These are phyloP conservation scores for Fragaria nilgerrensis DNA, from an alignment of 306 rosid species.

Conservation along the genomic window DNA sequence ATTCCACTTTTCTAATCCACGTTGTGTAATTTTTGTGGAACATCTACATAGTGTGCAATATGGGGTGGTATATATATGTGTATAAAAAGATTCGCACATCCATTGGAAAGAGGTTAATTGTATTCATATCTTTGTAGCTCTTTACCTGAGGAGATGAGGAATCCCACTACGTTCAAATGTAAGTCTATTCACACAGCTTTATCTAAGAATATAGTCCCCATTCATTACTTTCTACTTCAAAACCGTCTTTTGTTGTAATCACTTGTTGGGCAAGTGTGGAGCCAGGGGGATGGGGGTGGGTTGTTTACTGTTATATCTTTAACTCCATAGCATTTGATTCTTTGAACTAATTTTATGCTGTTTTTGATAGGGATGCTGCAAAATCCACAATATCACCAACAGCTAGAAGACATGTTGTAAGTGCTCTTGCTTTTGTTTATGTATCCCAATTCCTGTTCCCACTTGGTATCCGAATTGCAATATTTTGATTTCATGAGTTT, in stretches of 20 bases:
- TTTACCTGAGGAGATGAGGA: conserved; percentile 98
- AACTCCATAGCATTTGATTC: background rate
- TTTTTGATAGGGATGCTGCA: conserved; percentile 80
- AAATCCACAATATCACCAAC: conserved; percentile 92
- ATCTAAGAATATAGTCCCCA: background rate
- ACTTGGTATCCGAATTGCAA: background rate
- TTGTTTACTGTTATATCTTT: background rate
- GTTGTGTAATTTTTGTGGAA: conserved; percentile 18
- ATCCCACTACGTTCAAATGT: conserved; percentile 92
- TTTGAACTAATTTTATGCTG: conserved; percentile 2
- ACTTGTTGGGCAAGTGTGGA: background rate
- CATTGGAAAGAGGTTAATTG: conserved; percentile 17
- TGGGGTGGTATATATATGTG: background rate
- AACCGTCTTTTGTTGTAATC: no score
- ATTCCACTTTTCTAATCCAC: conserved; percentile 47
- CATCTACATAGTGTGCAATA: background rate
- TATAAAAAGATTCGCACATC: background rate
- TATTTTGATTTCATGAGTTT: background rate
- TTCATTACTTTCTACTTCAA: background rate
- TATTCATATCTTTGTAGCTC: conserved; percentile 55
- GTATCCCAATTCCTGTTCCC: background rate
- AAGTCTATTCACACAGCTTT: conserved; percentile 31
- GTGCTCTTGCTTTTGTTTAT: conserved; percentile 25
- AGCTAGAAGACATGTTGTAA: conserved; percentile 96
- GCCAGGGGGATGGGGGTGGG: background rate